Evolutionary conservation across 306 rosid species (phyloP).

Genomic region (Astragalus membranaceus): DNA sequence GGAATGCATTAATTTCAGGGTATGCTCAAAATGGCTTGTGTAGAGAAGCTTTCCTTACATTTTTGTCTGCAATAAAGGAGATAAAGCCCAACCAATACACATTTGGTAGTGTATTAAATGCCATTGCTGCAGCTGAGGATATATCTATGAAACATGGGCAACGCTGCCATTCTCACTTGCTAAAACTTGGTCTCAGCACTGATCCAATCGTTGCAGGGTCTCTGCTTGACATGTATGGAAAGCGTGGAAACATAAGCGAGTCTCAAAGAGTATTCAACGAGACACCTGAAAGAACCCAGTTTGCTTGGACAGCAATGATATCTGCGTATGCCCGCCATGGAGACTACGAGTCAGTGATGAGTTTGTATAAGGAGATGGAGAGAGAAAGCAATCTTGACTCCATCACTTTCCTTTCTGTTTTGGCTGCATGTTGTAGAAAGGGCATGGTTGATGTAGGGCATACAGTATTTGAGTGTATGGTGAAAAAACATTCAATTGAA

Average conservation of each 20-base stretch:
- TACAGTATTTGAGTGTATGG: conserved; percentile 48
- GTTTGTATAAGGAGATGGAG: conserved; percentile 57
- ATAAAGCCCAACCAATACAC: conserved; percentile 70
- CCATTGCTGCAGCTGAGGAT: conserved; percentile 64
- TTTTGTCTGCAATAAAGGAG: conserved; percentile 46
- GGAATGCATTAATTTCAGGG: conserved; percentile 88
- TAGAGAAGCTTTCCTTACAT: conserved; percentile 57
- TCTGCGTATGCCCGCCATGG: conserved; percentile 76
- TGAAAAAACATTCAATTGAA: conserved; percentile 47
- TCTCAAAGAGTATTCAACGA: conserved; percentile 61
- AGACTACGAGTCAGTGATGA: conserved; percentile 53
- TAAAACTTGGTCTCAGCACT: conserved; percentile 51
- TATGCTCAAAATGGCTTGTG: conserved; percentile 63
- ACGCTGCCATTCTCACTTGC: conserved; percentile 57
- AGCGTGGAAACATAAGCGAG: conserved; percentile 64
- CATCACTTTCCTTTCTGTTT: conserved; percentile 67
- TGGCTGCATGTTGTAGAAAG: conserved; percentile 70
- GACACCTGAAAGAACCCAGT: conserved; percentile 42
- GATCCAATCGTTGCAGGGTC: conserved; percentile 60
- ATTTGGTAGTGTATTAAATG: conserved; percentile 79
- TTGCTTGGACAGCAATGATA: conserved; percentile 77
- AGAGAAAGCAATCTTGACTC: conserved; percentile 48
- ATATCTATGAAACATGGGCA: conserved; percentile 69
- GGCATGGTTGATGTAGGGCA: conserved; percentile 69
- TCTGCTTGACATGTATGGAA: conserved; percentile 84